phyloP scores from a whole-genome alignment of 305 asterid species.

The Fraxinus platypoda region DNA sequence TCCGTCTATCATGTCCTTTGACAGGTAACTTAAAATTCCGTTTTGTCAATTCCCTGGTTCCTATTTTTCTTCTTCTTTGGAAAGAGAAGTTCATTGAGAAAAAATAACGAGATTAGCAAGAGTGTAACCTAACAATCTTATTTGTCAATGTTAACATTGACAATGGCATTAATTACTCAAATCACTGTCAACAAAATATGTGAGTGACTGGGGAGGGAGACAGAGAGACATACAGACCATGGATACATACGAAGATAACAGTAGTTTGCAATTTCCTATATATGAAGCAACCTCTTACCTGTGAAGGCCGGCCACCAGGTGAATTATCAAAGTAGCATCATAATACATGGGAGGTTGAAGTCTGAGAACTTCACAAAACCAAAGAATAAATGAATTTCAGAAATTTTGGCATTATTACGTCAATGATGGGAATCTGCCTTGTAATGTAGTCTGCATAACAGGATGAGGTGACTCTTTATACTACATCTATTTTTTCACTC shows the following conservation, averaged over 20 bases:
- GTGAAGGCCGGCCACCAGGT: not conserved
- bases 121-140: not conserved
- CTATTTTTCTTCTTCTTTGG: not conserved
- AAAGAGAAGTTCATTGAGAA: not conserved
- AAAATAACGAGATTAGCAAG: not conserved
- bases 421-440: not conserved
- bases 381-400: not conserved
- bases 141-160: not conserved
- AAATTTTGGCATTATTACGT: not conserved
- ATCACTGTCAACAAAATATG: not conserved
- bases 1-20: slow-evolving; percentile 12
- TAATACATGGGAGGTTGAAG: not conserved
- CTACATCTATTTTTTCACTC: not conserved
- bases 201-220: not conserved
- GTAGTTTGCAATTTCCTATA: not conserved
- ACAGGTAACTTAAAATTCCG: not conserved
- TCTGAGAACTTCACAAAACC: not conserved
- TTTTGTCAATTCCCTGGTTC: not conserved
- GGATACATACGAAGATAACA: not conserved
- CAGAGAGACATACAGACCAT: not conserved
- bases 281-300: not conserved
- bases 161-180: not conserved
- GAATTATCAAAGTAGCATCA: not conserved
- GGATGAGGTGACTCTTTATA: not conserved
- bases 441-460: not conserved